A percentile compares a stretch with the other conserved stretches of the same genome.
These are phyloP conservation scores for Dothiorella sarmentorum DNA, from an alignment of 2,329 filamentous ascomycete species.

Conservation along the genomic window DNA sequence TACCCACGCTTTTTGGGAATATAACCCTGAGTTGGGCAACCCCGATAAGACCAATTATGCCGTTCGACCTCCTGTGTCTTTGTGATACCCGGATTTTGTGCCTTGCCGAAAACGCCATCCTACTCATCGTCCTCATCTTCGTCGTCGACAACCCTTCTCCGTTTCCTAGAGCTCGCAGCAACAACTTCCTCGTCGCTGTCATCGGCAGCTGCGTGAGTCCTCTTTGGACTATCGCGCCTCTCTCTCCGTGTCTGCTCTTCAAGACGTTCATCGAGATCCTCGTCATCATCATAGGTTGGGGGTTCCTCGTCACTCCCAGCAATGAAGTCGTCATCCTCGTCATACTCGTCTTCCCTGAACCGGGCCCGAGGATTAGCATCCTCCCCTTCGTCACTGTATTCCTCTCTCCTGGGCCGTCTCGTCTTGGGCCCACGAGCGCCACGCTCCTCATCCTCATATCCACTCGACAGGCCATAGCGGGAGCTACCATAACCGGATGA, in stretches of 20 bases:
- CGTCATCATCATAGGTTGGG: constrained; percentile 58
- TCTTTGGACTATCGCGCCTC: constrained; percentile 38
- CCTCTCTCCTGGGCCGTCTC: constrained; percentile 38
- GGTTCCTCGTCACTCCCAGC: constrained; percentile 72
- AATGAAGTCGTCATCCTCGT: constrained; percentile 75
- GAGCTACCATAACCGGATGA: constrained; percentile 56
- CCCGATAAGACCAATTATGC: neutral
- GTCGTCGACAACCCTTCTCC: constrained; percentile 45
- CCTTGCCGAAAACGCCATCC: neutral
- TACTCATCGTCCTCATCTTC: constrained; percentile 43
- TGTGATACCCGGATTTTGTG: neutral
- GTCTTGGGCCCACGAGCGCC: constrained; percentile 31
- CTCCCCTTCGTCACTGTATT: constrained; percentile 71
- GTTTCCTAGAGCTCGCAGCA: constrained; percentile 33
- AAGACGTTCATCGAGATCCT: constrained; percentile 43
- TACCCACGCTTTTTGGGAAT: constrained; percentile 1
- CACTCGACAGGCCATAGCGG: constrained; percentile 39
- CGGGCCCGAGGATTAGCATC: constrained; percentile 61
- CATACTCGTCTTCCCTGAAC: constrained; percentile 69
- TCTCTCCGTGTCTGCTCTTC: constrained; percentile 40
- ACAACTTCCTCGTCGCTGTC: constrained; percentile 37
- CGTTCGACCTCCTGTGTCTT: neutral
- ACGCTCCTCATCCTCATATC: constrained; percentile 65
- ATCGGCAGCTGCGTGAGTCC: constrained; percentile 32
- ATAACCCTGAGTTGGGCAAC: neutral